A percentile compares a stretch with the other conserved stretches of the same genome.
These are phyloP conservation scores for Collybia sordida DNA, from an alignment of 768 basidiomycete genomes.

Conservation along the genomic window DNA sequence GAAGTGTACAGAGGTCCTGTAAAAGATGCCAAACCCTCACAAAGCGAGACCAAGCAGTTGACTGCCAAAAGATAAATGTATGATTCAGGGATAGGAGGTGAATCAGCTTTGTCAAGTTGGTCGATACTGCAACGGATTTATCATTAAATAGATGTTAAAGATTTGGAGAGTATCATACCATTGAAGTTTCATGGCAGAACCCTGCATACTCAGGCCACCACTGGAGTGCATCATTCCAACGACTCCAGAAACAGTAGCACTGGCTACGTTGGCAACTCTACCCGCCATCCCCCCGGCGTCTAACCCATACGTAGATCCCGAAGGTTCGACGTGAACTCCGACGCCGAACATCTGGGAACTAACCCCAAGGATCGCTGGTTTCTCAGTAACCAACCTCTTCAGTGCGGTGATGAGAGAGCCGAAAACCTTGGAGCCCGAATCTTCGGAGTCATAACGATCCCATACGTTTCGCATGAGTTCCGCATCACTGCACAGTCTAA, in stretches of 20 bases:
- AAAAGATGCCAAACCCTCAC: conserved; percentile 80
- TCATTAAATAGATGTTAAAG: conserved; percentile 7
- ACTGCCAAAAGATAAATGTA: conserved; percentile 92
- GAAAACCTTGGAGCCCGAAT: conserved; percentile 68
- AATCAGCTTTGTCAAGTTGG: conserved; percentile 96
- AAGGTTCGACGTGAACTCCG: conserved; percentile 48
- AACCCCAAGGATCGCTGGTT: conserved; percentile 80
- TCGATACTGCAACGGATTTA: conserved; percentile 67
- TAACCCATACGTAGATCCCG: conserved; percentile 50
- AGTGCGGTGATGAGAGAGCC: conserved; percentile 77
- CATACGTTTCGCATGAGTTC: conserved; percentile 79
- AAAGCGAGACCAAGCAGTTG: conserved; percentile 83
- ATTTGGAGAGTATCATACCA: conserved; percentile 54
- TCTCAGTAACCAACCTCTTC: conserved; percentile 86
- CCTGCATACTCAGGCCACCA: conserved; percentile 68
- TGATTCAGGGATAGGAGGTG: conserved; percentile 89
- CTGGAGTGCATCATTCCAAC: conserved; percentile 82
- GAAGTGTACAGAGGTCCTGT: conserved; percentile 74
- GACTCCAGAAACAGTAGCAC: conserved; percentile 80
- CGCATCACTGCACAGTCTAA: conserved; percentile 74
- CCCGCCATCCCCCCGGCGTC: conserved; percentile 74
- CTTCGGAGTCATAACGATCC: conserved; percentile 70
- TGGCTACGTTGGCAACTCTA: conserved; percentile 81
- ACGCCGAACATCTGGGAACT: conserved; percentile 80
- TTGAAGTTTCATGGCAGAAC: conserved; percentile 84